Base-by-base conservation (phyloP, 495 filamentous ascomycete genomes). In the Aspergillus steynii region DNA sequence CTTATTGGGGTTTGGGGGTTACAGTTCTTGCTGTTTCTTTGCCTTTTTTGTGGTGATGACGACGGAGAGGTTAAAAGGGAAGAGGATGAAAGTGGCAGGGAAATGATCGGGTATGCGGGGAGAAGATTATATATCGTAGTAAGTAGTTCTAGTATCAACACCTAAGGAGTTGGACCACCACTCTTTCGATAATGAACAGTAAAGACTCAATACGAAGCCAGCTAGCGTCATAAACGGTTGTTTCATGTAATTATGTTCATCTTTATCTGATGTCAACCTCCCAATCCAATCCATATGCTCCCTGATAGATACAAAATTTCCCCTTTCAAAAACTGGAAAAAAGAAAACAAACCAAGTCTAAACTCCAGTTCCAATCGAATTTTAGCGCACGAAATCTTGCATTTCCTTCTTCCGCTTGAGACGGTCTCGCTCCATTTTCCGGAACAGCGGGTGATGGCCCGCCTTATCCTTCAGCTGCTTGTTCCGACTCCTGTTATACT, bases 381-480 rank as follows among this genome's bases (percentile, higher is more conserved):
- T 50, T 48, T 20, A 56, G 26, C 59, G 62, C 53, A 60, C 60
- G 32, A 66, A 61, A 7, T 68, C 56, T 48, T 77, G 71, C 62
- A 77, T 67, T 27, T 81, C 82, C 71, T 84, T 83, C 72, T 84
- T 86, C 57, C 83, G 76, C 74, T 83, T 87, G 65, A 78, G 83
- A 57, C 87, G 85, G 62, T 96, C 91, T 59, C 90, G 84, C 56
- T 87, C 79, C 63, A 97, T 75, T 77, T 96, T 96, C 73, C 87
- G 89, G 74, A 98, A 96, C 69, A 91, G 82, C 4, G 81, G 75
- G 66, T 86, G 87, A 63, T 83, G 80, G 7, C 65, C 71, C 15
- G 57, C 68, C 62, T 91, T 90, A 54, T 87, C 87, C 79, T 91
- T 93, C 69, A 93, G 84, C 69, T 96, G 87, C 75, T 90, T 92